Evolutionary conservation across 352 stramenopile genomes (phyloP).

Genomic region (Globisporangium heterothallicum): DNA sequence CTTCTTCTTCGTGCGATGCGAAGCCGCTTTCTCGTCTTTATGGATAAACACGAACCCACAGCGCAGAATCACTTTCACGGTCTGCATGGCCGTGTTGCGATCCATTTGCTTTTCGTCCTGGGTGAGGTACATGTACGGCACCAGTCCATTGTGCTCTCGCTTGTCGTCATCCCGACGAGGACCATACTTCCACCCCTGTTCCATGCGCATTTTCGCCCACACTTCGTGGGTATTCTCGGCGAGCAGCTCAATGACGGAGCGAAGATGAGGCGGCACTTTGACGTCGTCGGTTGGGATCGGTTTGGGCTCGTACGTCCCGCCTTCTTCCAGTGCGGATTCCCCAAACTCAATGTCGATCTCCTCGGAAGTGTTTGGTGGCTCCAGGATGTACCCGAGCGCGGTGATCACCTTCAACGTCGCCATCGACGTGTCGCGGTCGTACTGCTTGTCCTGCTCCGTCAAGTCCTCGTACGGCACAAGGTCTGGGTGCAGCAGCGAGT

Average conservation of each 20-base stretch:
- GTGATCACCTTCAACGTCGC: conserved; percentile 75
- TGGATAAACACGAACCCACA: conserved; percentile 67
- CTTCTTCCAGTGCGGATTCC: conserved; percentile 30
- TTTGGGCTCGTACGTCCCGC: conserved; percentile 54
- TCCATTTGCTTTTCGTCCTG: conserved; percentile 83
- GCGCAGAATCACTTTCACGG: conserved; percentile 69
- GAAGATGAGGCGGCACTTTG: conserved; percentile 50
- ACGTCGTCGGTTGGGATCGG: conserved; percentile 62
- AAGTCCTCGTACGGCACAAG: conserved; percentile 68
- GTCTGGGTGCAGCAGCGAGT: conserved; percentile 59
- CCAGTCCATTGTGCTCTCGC: conserved; percentile 67
- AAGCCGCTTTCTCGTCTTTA: conserved; percentile 40
- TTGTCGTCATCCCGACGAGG: conserved; percentile 57
- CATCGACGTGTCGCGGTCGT: conserved; percentile 77
- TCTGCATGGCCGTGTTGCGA: conserved; percentile 79
- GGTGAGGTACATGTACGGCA: conserved; percentile 76
- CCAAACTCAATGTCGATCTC: conserved; percentile 60
- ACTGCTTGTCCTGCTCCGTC: conserved; percentile 74
- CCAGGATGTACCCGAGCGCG: conserved; percentile 62
- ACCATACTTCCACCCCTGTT: conserved; percentile 72
- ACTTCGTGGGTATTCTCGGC: conserved; percentile 81
- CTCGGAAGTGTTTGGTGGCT: conserved; percentile 41
- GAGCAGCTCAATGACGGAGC: conserved; percentile 66
- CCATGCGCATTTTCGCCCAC: conserved; percentile 79
- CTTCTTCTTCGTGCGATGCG: conserved; percentile 29